Evolutionary conservation across 805 yeast species (phyloP).

Genomic region (Kazachstania kunashirensis): DNA sequence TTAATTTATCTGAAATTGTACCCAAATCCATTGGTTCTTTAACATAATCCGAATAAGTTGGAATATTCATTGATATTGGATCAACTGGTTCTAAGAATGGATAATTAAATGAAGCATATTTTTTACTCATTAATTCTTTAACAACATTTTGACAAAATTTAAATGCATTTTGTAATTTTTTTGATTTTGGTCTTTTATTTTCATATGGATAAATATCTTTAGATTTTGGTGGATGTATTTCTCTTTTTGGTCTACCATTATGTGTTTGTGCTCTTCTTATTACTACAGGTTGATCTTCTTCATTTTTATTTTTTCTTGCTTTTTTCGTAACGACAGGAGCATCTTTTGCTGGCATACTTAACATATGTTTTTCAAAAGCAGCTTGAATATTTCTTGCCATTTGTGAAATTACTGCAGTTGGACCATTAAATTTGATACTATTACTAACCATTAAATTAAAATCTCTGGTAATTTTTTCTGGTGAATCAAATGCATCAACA

Average conservation of each 20-base stretch:
- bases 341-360: conserved; percentile 74
- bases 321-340: conserved; percentile 23
- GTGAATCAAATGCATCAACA: conserved; percentile 60
- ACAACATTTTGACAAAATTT: conserved; percentile 74
- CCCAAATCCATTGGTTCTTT: conserved; percentile 93
- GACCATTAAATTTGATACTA: conserved; percentile 80
- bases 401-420: conserved; percentile 68
- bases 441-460: conserved; percentile 77
- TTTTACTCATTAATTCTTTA: conserved; percentile 74
- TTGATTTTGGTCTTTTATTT: conserved; percentile 64
- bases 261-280: conserved; percentile 66
- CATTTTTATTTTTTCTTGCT: conserved; percentile 12
- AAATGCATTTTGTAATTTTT: conserved; percentile 83
- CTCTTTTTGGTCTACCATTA: conserved; percentile 87
- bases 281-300: conserved; percentile 28
- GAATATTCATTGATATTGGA: conserved; percentile 87
- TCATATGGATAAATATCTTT: conserved; percentile 83
- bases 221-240: conserved; percentile 92
- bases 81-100: conserved; percentile 94
- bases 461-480: conserved; percentile 62
- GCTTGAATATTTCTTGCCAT: conserved; percentile 91
- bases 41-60: conserved; percentile 76
- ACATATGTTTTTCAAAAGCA: conserved; percentile 85
- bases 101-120: conserved; percentile 73
- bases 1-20: conserved; percentile 68